These are phyloP conservation scores for Alternaria sp. DNA, from an alignment of 2,329 filamentous ascomycete species.

Conservation along the genomic window DNA sequence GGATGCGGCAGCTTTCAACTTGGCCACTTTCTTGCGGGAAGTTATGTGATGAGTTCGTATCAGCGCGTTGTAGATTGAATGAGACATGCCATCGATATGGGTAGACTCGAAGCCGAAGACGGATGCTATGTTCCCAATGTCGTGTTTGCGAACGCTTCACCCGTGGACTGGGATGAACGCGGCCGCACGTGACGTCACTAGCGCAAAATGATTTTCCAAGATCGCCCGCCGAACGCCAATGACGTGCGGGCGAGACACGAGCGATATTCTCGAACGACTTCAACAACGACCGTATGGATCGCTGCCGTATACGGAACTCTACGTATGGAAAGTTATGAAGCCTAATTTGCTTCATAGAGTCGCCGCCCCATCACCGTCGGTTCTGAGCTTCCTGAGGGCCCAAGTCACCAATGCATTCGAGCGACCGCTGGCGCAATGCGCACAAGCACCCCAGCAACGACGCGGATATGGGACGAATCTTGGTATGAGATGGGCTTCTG, in stretches of 20 bases:
- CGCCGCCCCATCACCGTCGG: slow-evolving; percentile 44
- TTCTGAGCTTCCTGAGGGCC: slow-evolving; percentile 46
- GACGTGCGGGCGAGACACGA: slow-evolving; percentile 18
- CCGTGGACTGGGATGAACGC: too few relatives aligned
- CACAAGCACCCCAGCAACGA: slow-evolving; percentile 25
- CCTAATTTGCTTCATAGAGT: slow-evolving; percentile 39
- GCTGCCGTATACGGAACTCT: slow-evolving; percentile 20
- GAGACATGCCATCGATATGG: slow-evolving; percentile 25
- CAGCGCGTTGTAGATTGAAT: slow-evolving; percentile 60
- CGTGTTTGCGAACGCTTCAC: too few relatives aligned
- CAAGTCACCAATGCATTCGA: slow-evolving; percentile 43
- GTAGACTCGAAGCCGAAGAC: neutral
- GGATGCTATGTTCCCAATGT: neutral
- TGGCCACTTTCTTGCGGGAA: slow-evolving; percentile 73
- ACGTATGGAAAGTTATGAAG: slow-evolving; percentile 46
- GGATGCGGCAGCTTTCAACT: slow-evolving; percentile 68
- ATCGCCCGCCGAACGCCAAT: slow-evolving; percentile 14
- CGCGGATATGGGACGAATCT: slow-evolving; percentile 19
- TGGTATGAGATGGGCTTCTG: neutral
- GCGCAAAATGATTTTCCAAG: slow-evolving; percentile 26
- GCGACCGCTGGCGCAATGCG: slow-evolving; percentile 30
- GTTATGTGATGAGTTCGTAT: slow-evolving; percentile 84
- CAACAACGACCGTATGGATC: slow-evolving; percentile 38
- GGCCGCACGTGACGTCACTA: slow-evolving; percentile 40
- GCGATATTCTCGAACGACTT: slow-evolving; percentile 7